Base-by-base conservation (phyloP, 2,329 filamentous ascomycete genomes). In the Colletotrichum chrysophilum region DNA sequence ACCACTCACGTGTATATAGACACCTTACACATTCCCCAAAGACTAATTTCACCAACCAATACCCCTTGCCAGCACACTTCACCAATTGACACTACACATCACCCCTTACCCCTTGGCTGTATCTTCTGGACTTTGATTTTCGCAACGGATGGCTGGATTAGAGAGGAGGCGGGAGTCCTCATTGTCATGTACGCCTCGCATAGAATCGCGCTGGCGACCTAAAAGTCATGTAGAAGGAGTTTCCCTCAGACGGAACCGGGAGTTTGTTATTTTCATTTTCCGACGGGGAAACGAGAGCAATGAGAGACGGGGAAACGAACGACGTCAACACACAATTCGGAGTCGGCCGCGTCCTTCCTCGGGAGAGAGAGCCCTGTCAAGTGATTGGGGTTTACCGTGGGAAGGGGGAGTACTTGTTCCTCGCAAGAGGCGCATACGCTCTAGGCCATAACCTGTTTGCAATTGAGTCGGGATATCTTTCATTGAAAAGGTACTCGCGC, bases 151-250 rank as follows among this genome's bases (percentile, higher is more conserved):
- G 68, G 71, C 75, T 75, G 77, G 77, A 70, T 76, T 77, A 78
- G 77, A 78, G 72, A 76, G 72, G 30, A 70, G 65, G 69, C 38
- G 56, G 73, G 69, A 73, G 69, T 73, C 70, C 73, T 75, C 73
- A 77, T 77, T 78, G 68, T 75, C 77, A 77, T 78, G 77, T 78
- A 78, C 71, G 75, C 77, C 77, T 67, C 77, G 75, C 75, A 70
- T 70, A 69, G 71, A 74, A 75, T 26, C 67, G 77, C 77, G 68
- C 24, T 68, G 77, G 77, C 75, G 69, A 72, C 32, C 62, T 62
- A 77, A 78, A 77, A 78, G 66, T 78, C 77, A 77, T 78, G 77
- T 78, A 77, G 77, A 78, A 71, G 71, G 77, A 78, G 75, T 78
- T 78, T 75, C 71, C 77, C 69, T 61, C 77, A 76, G 69, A 76